Conservation (phyloP, 208 protist genomes). For the Leishmania aethiopica region DNA sequence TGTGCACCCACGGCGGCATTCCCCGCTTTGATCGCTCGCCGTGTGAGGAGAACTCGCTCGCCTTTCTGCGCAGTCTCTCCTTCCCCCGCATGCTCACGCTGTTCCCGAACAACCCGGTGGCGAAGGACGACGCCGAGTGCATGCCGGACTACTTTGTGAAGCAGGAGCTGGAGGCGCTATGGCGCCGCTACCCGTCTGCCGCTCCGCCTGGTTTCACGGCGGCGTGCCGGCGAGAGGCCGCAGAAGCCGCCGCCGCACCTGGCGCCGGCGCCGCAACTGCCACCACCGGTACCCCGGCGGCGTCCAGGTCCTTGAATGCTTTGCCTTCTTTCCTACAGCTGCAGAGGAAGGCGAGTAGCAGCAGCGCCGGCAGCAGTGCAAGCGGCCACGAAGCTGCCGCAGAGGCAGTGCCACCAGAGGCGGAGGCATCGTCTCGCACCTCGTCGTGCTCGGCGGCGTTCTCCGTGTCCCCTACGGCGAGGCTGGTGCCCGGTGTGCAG, state of each 20-base stretch:
- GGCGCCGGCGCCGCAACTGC: not conserved
- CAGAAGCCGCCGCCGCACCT: conserved; percentile 14
- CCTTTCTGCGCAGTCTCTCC: conserved; percentile 42
- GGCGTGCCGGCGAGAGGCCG: conserved; percentile 20
- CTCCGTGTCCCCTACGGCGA: not conserved
- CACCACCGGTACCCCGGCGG: not conserved
- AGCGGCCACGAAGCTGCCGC: not conserved
- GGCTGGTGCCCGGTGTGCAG: not conserved
- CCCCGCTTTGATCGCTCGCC: conserved; percentile 58
- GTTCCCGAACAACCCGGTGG: conserved; percentile 62
- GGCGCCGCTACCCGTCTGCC: conserved; percentile 30
- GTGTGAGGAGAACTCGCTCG: conserved; percentile 51
- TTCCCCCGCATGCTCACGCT: conserved; percentile 73
- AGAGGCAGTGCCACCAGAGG: not conserved
- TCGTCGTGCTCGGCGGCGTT: not conserved
- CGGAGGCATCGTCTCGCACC: not conserved
- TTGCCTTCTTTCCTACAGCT: not conserved
- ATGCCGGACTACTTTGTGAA: conserved; percentile 43
- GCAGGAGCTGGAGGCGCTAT: conserved; percentile 36
- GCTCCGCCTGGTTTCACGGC: conserved; percentile 26
- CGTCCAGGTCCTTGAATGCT: not conserved
- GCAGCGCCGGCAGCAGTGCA: not conserved
- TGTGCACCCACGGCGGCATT: conserved; percentile 84
- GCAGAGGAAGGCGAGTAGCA: not conserved
- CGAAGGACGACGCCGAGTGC: conserved; percentile 48